These are phyloP conservation scores for Geranium incanum DNA, from an alignment of 441 rosid species.

Conservation along the genomic window DNA sequence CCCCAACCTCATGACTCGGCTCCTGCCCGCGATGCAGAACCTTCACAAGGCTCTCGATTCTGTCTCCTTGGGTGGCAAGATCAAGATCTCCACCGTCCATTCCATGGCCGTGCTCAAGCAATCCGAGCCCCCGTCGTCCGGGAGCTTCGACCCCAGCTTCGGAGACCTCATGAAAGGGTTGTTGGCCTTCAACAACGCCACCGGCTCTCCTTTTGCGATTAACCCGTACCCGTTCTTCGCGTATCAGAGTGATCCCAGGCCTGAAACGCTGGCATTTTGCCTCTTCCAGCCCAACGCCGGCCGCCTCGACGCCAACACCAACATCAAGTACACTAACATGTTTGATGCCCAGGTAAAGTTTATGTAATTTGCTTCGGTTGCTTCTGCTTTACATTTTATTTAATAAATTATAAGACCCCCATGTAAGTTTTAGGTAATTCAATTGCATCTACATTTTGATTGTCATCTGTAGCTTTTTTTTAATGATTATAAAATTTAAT, in stretches of 20 bases:
- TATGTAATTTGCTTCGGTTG: too few relatives aligned
- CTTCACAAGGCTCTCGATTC: slow-evolving; percentile 57
- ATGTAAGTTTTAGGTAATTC: too few relatives aligned
- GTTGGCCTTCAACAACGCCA: slow-evolving; percentile 51
- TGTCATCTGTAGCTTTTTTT: too few relatives aligned
- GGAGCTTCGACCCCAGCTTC: slow-evolving; percentile 40
- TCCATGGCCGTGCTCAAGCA: slow-evolving; percentile 58
- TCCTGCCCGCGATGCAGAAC: slow-evolving; percentile 72
- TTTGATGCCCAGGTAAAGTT: not conserved
- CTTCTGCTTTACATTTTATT: not conserved
- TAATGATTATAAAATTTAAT: too few relatives aligned
- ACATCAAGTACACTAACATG: not conserved
- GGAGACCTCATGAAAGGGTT: slow-evolving; percentile 58
- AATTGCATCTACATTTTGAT: too few relatives aligned
- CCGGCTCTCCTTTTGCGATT: slow-evolving; percentile 67
- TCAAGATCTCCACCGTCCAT: slow-evolving; percentile 79
- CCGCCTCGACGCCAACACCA: not conserved
- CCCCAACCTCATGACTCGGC: slow-evolving; percentile 40
- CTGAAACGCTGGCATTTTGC: slow-evolving; percentile 27
- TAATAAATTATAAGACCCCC: too few relatives aligned
- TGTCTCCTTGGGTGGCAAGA: slow-evolving; percentile 49
- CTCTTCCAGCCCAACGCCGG: not conserved
- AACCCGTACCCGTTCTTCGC: slow-evolving; percentile 91
- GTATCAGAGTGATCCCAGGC: slow-evolving; percentile 59
- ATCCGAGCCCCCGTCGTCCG: slow-evolving; percentile 78